These are phyloP conservation scores for Colletotrichum camelliae DNA, from an alignment of 2,329 filamentous ascomycete genomes.

Conservation along the genomic window DNA sequence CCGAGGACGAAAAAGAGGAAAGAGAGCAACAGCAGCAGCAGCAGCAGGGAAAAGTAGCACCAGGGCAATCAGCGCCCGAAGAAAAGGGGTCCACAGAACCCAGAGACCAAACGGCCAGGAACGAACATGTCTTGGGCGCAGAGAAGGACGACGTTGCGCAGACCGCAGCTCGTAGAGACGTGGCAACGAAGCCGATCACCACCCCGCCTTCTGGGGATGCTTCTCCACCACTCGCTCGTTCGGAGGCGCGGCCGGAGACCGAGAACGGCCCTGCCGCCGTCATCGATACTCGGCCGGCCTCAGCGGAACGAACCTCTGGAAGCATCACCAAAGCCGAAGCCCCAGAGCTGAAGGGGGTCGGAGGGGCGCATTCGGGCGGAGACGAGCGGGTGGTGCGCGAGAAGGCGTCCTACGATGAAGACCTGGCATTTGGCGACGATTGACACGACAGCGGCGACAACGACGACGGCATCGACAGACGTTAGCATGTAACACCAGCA, in stretches of 20 bases:
- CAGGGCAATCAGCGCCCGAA: constrained; percentile 9
- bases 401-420: constrained; percentile 12
- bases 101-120: constrained; percentile 8
- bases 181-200: neutral
- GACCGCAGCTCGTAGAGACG: neutral
- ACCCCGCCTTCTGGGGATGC: neutral
- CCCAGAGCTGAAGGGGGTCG: constrained; percentile 29
- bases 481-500: constrained; percentile 1
- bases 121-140: neutral
- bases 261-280: neutral
- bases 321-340: constrained; percentile 14
- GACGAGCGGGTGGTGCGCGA: constrained; percentile 24
- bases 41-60: neutral
- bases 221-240: neutral
- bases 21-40: neutral
- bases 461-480: constrained; percentile 3
- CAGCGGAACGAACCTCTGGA: neutral
- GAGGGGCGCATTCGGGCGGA: constrained; percentile 25
- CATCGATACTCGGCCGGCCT: neutral
- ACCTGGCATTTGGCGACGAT: neutral
- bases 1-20: neutral
- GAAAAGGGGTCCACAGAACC: constrained; percentile 26
- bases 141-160: neutral
- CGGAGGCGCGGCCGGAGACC: neutral
- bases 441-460: neutral